Conservation (phyloP, 2,329 filamentous ascomycete genomes). For the Clarireedia monteithiana region DNA sequence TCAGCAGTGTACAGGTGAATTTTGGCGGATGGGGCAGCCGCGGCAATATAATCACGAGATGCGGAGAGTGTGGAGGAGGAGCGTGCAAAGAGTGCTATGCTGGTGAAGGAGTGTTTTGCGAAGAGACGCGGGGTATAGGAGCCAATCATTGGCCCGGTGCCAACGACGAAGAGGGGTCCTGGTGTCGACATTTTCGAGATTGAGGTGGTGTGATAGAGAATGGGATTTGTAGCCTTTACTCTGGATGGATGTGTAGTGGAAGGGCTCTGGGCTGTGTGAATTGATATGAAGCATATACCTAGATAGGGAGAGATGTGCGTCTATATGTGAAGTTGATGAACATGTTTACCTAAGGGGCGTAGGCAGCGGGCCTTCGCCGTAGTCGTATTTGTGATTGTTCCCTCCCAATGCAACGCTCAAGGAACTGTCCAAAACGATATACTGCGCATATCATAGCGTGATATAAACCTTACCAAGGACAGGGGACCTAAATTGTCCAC, state of each 20-base stretch:
- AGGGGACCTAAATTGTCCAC: too few relatives aligned
- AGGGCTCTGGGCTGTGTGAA: not conserved
- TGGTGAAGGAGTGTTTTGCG: not conserved
- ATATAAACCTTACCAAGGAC: too few relatives aligned
- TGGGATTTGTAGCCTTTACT: not conserved
- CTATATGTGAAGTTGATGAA: not conserved
- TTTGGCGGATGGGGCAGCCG: conserved; percentile 21
- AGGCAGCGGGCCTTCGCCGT: too few relatives aligned
- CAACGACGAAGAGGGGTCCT: conserved; percentile 6
- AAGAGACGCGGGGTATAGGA: conserved; percentile 6
- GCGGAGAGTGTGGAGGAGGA: not conserved
- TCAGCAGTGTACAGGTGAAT: conserved; percentile 1
- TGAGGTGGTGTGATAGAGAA: not conserved
- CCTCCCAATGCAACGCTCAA: too few relatives aligned
- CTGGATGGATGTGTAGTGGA: not conserved
- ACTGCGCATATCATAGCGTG: too few relatives aligned
- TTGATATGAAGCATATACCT: not conserved
- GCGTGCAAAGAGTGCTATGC: conserved; percentile 4
- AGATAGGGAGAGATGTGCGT: not conserved
- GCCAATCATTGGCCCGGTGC: conserved; percentile 7
- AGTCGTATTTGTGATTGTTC: too few relatives aligned
- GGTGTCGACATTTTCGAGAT: conserved; percentile 1
- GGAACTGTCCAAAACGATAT: too few relatives aligned
- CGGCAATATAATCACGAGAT: conserved; percentile 26
- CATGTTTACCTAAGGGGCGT: not conserved